A percentile compares a stretch with the other conserved stretches of the same genome.
phyloP scores from a whole-genome alignment of 768 basidiomycete genomes.

The Coprinopsis cinerea region DNA sequence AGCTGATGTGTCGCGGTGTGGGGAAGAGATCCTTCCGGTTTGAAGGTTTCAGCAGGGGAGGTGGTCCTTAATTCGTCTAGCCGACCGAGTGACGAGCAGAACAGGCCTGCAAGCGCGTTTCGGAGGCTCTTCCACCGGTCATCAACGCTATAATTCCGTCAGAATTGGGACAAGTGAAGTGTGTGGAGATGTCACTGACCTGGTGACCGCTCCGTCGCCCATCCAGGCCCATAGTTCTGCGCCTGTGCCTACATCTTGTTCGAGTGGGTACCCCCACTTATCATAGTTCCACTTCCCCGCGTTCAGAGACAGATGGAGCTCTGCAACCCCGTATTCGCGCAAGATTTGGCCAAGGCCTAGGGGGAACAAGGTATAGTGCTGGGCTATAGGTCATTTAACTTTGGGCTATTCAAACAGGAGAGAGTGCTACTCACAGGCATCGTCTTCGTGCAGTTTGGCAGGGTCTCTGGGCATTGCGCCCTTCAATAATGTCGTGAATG shows the following conservation, averaged over 20 bases:
- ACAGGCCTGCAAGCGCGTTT: conserved; percentile 87
- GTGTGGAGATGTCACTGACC: conserved; percentile 35
- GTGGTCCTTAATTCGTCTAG: conserved; percentile 74
- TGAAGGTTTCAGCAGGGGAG: conserved; percentile 54
- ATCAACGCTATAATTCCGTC: conserved; percentile 47
- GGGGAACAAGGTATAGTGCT: conserved; percentile 86
- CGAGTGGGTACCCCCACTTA: conserved; percentile 76
- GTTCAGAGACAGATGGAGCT: conserved; percentile 85
- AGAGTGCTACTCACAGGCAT: conserved; percentile 29
- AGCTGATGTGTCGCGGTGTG: conserved; percentile 42
- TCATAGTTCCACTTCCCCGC: conserved; percentile 90
- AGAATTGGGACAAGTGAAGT: neutral
- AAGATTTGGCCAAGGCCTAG: conserved; percentile 83
- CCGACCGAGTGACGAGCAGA: conserved; percentile 87
- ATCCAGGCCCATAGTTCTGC: conserved; percentile 94
- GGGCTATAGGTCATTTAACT: conserved; percentile 37
- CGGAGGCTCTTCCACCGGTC: conserved; percentile 80
- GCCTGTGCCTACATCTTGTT: conserved; percentile 72
- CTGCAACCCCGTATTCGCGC: conserved; percentile 77
- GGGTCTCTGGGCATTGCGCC: conserved; percentile 55
- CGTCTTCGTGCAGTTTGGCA: conserved; percentile 41
- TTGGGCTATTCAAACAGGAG: neutral
- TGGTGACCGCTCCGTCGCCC: conserved; percentile 50
- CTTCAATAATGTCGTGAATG: conserved; percentile 62
- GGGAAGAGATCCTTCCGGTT: conserved; percentile 53